Evolutionary conservation across 805 yeast genomes (phyloP), one percentile per base, ranked within the genome.

Genomic region (Ogataea populi-albae): DNA sequence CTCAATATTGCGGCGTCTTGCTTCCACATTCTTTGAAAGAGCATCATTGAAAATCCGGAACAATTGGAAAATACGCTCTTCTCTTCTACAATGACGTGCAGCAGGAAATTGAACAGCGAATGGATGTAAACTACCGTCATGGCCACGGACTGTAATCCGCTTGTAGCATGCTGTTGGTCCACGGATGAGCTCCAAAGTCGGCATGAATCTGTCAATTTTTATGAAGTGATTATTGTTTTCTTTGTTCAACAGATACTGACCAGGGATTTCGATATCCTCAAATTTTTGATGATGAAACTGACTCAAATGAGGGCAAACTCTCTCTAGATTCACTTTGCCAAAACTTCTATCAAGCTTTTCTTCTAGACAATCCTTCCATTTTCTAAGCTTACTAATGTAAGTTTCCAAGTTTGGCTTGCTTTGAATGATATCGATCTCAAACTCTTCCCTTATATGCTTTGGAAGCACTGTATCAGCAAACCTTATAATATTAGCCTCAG

Each of bases 91-190:
- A 53, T 91, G 96, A 49, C 99, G 79, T 9, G 96, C 96, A 11
- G 98, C 95, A 5, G 99, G 98, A 60, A 85, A 88, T 65, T 93
- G 98, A 15, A 93, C 94, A 1, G 96, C 94, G 69, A 93, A 94
- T 30, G 91, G 78, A 62, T 91, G 96, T 34, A 83, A 60, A 44
- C 86, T 77, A 45, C 98, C 98, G 59, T 93, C 97, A 50, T 86
- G 86, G 9, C 98, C 98, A 31, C 96, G 77, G 27, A 94, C 86
- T 32, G 84, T 82, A 39, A 93, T 69, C 25, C 98, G 74, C 55
- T 91, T 85, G 64, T 86, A 86, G 51, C 98, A 89, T 3, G 91
- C 83, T 41, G 86, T 86, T 3, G 91, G 82, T 1, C 96, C 95
- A 40, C 98, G 77, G 4, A 88, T 85, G 45, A 89, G 73, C 41